Base-by-base conservation (phyloP, 2,329 filamentous ascomycete genomes). In the Sporothrix schenckii region DNA sequence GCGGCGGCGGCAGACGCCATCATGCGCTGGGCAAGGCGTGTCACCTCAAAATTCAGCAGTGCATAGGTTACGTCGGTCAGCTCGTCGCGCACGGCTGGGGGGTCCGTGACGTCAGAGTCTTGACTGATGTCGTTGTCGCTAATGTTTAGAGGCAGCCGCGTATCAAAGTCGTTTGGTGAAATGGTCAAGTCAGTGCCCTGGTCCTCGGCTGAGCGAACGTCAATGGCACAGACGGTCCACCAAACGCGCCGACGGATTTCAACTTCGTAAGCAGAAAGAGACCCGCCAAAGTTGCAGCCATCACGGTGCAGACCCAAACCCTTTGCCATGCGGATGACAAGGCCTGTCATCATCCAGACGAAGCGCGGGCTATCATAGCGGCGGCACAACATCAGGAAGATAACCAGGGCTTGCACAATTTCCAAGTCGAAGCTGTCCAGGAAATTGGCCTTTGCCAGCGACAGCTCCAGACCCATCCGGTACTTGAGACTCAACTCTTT, bases 271-370 rank as follows among this genome's bases (percentile, higher is more conserved):
- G 86, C 84, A 0, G 83, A 80, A 4, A 90, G 78, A 0, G 81
- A 82, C 11, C 56, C 39, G 34, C 58, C 69, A 50, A 89, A 81
- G 60, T 81, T 77, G 4, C 80, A 78, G 13, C 83, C 82, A 68
- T 89, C 87, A 5, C 86, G 83, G 74, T 90, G 88, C 2, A 90
- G 80, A 1, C 88, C 88, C 74, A 89, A 83, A 2, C 85, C 84
- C 74, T 88, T 86, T 3, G 83, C 87, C 52, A 90, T 85, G 6
- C 88, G 83, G n/a, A 87, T 81, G 3, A 84, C 81, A 9, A 89
- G 79, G 1, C 86, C 87, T 0, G 86, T 86, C 72, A 89, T 79
- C 13, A 86, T 85, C 87, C 87, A 90, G 71, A 86, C 84, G 1
- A 86, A 86, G 9, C 86, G 82, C 6, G 84, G 83, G 65, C 82